Base-by-base conservation (phyloP, 2,329 filamentous ascomycete genomes). In the Pseudopithomyces chartarum region DNA sequence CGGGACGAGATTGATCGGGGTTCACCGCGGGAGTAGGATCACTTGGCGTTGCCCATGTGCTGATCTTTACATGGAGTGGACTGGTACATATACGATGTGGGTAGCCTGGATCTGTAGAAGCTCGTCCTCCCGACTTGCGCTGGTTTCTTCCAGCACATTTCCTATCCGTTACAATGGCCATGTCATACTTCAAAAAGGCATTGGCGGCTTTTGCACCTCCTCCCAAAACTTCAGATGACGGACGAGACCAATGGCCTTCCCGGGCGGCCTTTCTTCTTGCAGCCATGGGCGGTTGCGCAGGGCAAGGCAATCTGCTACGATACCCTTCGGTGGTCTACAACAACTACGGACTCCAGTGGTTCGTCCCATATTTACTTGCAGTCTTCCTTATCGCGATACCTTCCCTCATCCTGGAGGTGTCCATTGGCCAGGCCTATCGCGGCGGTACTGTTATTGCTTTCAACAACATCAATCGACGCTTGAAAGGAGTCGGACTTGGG, bases 401-500 rank as follows among this genome's bases (percentile, higher is more conserved):
- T 0, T 52, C 53, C 11, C 23, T 66, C 13, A 57, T 63, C 11
- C 55, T 66, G 13, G 64, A 66, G 42, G 50, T 66, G 6, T 33
- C 61, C 1, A 57, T 61, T 22, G 62, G 63, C 5, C 56, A 59
- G n/a, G 63, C 60, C 15, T 65, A 62, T 43, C 64, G 61, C 34
- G 61, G 62, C 19, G 62, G 64, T 29, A 57, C 58, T 2, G 57
- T 65, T n/a, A 53, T 62, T 3, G 64, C 64, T 7, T 65, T 55
- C 53, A 60, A 66, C 40, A 57, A 58, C 49, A 57, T 63, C 39
- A 63, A 61, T 46, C 59, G 58, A 26, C 54, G 62, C 20, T 42
- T 60, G 6, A 57, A 58, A 39, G 64, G 62, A 19, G 59, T 60
- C 1, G 61, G 64, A 6, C 44, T 64, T 23, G 59, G 55, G 10